Percentiles rank a stretch among this genome's conserved stretches.
Evolutionary conservation across 805 yeast genomes (phyloP).

Genomic region (Kregervanrija pseudodelftensis): DNA sequence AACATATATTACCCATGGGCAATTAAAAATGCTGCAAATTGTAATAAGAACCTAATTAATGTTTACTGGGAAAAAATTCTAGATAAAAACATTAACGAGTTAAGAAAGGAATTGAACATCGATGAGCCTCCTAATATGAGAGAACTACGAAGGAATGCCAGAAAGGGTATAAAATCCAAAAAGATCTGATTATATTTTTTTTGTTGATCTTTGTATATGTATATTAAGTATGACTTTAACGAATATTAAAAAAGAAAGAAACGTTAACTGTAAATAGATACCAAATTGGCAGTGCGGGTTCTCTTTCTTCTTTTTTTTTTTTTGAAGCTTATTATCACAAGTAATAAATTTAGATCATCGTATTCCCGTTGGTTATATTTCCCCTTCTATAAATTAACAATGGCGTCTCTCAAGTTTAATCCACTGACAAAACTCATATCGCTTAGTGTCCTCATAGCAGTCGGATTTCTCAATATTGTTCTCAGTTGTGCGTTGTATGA

Average conservation of each 20-base stretch:
- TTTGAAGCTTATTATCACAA: too few relatives aligned
- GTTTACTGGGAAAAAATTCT: constrained; percentile 88
- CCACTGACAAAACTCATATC: constrained; percentile 68
- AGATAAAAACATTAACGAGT: constrained; percentile 62
- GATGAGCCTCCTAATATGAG: constrained; percentile 77
- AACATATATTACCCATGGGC: constrained; percentile 88
- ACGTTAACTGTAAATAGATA: too few relatives aligned
- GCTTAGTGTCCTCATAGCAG: constrained; percentile 67
- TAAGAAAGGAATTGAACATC: constrained; percentile 67
- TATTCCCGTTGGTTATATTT: too few relatives aligned
- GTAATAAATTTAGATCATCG: too few relatives aligned
- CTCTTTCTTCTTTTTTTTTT: too few relatives aligned
- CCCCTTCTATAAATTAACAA: too few relatives aligned
- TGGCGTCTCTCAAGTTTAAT: too few relatives aligned
- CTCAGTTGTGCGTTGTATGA: constrained; percentile 80
- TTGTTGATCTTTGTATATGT: too few relatives aligned
- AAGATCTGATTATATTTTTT: too few relatives aligned
- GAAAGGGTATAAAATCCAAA: constrained; percentile 3
- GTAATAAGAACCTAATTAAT: constrained; percentile 66
- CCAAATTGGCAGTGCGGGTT: too few relatives aligned
- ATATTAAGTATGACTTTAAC: too few relatives aligned
- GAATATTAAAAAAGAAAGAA: too few relatives aligned
- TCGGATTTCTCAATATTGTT: constrained; percentile 84
- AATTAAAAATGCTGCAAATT: constrained; percentile 56
- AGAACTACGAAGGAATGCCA: constrained; percentile 41